Base-by-base conservation (phyloP, 164 flowering plant genomes). In the Vitis rotundifolia region DNA sequence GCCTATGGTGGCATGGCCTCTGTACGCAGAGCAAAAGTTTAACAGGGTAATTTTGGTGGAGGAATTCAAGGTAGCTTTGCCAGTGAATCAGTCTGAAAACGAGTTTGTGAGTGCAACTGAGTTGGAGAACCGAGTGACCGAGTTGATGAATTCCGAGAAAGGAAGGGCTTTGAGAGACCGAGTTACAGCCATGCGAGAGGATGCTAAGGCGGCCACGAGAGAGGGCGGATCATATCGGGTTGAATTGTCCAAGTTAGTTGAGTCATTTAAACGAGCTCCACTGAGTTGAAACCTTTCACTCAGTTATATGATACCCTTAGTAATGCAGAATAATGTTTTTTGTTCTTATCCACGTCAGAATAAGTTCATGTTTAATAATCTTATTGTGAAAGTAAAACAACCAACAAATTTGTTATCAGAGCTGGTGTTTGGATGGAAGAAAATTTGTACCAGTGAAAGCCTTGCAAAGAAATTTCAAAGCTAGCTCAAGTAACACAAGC, bases 1-100 rank as follows among this genome's bases (percentile, higher is more conserved):
- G 73, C 82, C 82, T 26, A 69, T 78, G 78, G 64, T 81, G 64
- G 78, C 78, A 0, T 78, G 84, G 84, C 82, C 84, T 9, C 65
- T 78, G 16, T 81, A 76, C 44, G 84, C 82, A 2, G 84, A 81
- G 78, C 84, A 81, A 29, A 61, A 57, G 28, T 4, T 64, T 9
- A 78, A 74, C 61, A 71, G 69, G 70, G 65, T 64, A 15, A 0
- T 76, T 22, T 10, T 81, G 67, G 81, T 73, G 63, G 66, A 77
- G 71, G 79, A 69, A n/a, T 70, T 78, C 44, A 69, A 76, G 60
- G n/a, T 78, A 5, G 84, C 76, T 9, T 14, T 81, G 19, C 68
- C 71, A 37, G 5, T 37, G 44, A 37, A 37, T 6, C 44, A 37
- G 7, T 37, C 44, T 3, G 44, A 6, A 37, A 37, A 37, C 44